A percentile compares a stretch with the other conserved stretches of the same genome.
Evolutionary conservation across 805 yeast species (phyloP).

Genomic region (Myxozyma geophila): DNA sequence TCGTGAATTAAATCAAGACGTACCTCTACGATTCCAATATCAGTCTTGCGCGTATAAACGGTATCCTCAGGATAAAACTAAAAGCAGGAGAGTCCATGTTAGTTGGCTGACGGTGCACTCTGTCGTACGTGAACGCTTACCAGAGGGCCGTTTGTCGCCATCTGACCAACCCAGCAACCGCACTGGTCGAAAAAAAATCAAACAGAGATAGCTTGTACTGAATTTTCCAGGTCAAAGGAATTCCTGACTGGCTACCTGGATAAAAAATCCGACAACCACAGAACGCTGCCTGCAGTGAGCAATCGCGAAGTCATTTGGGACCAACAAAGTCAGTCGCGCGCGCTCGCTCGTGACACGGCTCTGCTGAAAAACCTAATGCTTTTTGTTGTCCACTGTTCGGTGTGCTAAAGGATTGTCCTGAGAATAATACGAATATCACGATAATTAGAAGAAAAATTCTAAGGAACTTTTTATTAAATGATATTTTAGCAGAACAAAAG

Average conservation of each 20-base stretch:
- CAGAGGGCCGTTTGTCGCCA: slow-evolving; percentile 17
- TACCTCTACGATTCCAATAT: slow-evolving; percentile 34
- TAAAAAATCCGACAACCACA: not conserved
- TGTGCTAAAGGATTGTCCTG: too few species aligned
- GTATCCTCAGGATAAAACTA: slow-evolving; percentile 34
- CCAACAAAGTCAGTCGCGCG: not conserved
- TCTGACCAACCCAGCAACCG: slow-evolving; percentile 4
- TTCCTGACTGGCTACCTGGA: not conserved
- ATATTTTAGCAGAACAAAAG: too few species aligned
- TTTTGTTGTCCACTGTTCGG: too few species aligned
- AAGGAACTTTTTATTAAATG: too few species aligned
- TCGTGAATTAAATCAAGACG: not conserved
- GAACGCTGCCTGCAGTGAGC: not conserved
- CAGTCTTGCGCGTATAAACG: slow-evolving; percentile 23
- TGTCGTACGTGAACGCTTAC: not conserved
- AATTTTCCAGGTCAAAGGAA: not conserved
- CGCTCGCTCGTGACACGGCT: too few species aligned
- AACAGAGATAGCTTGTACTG: not conserved
- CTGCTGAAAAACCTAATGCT: too few species aligned
- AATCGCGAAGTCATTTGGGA: not conserved
- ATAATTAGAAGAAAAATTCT: not conserved
- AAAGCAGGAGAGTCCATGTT: not conserved
- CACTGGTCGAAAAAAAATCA: not conserved
- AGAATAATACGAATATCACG: not conserved
- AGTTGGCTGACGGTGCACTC: not conserved